Conservation (phyloP, 805 yeast genomes). For the Kodamaea nitidulidarum region DNA sequence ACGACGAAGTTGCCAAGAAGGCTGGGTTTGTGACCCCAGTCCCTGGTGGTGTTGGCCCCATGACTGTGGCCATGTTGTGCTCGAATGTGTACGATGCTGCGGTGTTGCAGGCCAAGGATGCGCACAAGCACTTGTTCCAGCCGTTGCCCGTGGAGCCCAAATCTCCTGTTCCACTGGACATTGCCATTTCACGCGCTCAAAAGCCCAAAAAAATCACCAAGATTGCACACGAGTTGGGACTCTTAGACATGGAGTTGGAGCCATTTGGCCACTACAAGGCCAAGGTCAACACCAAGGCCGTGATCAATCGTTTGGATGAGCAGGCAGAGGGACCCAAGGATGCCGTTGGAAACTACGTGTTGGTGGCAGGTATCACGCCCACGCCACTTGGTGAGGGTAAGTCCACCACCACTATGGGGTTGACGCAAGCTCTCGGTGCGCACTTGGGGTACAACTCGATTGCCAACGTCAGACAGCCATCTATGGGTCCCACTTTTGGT, state of each 20-base stretch:
- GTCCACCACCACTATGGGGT: constrained; percentile 92
- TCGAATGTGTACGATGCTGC: constrained; percentile 83
- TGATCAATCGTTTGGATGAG: constrained; percentile 45
- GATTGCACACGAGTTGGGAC: constrained; percentile 80
- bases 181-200: constrained; percentile 85
- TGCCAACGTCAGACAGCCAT: constrained; percentile 96
- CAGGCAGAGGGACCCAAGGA: constrained; percentile 61
- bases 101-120: constrained; percentile 47
- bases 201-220: constrained; percentile 74
- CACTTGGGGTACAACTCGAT: constrained; percentile 77
- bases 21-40: constrained; percentile 87
- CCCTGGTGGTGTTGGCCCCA: constrained; percentile 99
- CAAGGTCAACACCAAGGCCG: constrained; percentile 56
- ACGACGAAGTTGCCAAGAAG: constrained; percentile 53
- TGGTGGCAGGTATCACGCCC: constrained; percentile 97
- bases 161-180: constrained; percentile 84
- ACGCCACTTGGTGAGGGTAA: constrained; percentile 98
- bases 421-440: constrained; percentile 95
- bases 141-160: constrained; percentile 51
- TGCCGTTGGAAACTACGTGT: constrained; percentile 77
- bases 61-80: constrained; percentile 96
- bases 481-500: constrained; percentile 99
- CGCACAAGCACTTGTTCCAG: constrained; percentile 45
- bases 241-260: constrained; percentile 74
- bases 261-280: constrained; percentile 88